Base-by-base conservation (phyloP, 177 flowering plant genomes). In the Vitis hybrid region DNA sequence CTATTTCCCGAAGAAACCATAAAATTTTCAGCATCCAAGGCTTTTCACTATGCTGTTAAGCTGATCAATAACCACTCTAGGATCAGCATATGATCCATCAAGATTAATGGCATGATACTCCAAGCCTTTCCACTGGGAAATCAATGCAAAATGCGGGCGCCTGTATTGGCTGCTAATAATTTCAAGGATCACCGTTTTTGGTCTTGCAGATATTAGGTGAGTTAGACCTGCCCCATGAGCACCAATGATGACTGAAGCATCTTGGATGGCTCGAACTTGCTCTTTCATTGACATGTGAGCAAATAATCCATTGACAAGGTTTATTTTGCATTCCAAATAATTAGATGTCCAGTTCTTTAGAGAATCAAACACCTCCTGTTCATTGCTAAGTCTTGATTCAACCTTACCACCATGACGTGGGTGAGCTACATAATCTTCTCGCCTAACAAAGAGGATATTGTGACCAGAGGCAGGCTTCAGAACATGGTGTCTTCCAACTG, bases 161-260 rank as follows among this genome's bases (percentile, higher is more conserved):
- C 91, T 87, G 63, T 72, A 93, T 13, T 68, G 76, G 65, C 88
- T 86, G 76, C 94, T 89, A 50, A 95, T 82, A 48, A 95, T 87
- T 81, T 95, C 99, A 29, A 95, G 83, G 69, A 95, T 68, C 62
- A 89, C 88, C 0, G 99, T 80, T 63, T 83, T 74, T 2, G 93
- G 88, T 31, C 76, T 65, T 29, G 99, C 97, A 5, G 99, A 82
- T 52, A 93, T 79, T 39, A 95, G 82, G 70, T 95, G 97, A 45
- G 99, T 95, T 15, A 95, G 88, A 61, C 99, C 99, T 5, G 99
- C 99, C 34, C 99, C 99, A 68, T 95, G 99, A 55, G 99, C 99
- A 18, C 99, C 98, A 29, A 93, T 78, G 63, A 95, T 90, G 63
- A 95, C 93, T 0, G 92, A 86, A 18, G 99, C 98, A 77, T 93